Evolutionary conservation across 768 basidiomycete species (phyloP).

Genomic region (Xerocomellus intermedius): DNA sequence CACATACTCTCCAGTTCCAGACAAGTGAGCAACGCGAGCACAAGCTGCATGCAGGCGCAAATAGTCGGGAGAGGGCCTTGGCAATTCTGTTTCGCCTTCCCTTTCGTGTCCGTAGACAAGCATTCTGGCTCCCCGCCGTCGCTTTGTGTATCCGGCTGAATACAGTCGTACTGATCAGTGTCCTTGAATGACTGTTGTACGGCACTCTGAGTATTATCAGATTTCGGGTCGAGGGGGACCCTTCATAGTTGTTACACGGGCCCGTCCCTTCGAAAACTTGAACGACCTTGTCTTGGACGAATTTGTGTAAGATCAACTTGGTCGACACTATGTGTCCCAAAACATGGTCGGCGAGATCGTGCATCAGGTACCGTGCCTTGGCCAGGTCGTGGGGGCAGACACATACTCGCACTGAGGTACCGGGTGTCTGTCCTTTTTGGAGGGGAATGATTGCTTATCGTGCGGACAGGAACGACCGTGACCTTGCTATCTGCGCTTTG

Average conservation of each 20-base stretch:
- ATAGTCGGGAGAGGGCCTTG: no score
- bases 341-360: conserved; percentile 16
- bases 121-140: background rate
- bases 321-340: conserved; percentile 3
- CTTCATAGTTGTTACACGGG: background rate
- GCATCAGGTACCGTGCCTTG: conserved; percentile 1
- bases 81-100: background rate
- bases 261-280: background rate
- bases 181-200: conserved; percentile 6
- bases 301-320: background rate
- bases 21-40: no score
- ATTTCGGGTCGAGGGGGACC: background rate
- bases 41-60: no score
- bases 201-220: background rate
- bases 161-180: background rate
- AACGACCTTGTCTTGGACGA: background rate
- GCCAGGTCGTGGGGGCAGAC: conserved; percentile 9
- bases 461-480: background rate
- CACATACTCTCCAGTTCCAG: no score
- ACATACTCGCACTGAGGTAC: no score
- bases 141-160: background rate
- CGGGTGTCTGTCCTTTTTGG: background rate
- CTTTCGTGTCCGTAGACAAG: background rate
- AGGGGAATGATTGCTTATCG: background rate
- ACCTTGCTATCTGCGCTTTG: background rate